phyloP scores from a whole-genome alignment of 2,329 filamentous ascomycete species.

The Magnaporthales sp. region DNA sequence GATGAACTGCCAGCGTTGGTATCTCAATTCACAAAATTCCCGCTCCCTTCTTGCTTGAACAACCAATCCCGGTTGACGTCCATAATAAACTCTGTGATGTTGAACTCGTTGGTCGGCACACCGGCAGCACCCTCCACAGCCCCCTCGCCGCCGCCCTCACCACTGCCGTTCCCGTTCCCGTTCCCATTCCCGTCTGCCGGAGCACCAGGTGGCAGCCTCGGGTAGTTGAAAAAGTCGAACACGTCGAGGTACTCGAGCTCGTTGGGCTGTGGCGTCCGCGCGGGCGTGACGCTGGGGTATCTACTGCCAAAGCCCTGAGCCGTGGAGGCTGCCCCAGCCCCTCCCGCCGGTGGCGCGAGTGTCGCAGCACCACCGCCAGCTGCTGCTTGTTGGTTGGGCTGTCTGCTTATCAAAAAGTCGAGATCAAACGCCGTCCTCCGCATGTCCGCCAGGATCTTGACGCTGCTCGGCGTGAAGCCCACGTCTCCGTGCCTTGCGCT shows the following conservation, averaged over 20 bases:
- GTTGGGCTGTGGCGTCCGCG: conserved; percentile 64
- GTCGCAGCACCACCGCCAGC: conserved; percentile 8
- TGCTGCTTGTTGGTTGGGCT: conserved; percentile 46
- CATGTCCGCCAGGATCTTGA: conserved; percentile 88
- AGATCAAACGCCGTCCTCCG: conserved; percentile 82
- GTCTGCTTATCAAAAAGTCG: conserved; percentile 79
- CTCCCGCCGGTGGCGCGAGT: conserved; percentile 12
- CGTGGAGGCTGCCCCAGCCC: conserved; percentile 4
- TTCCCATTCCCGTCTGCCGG: conserved; percentile 12
- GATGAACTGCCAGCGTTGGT: too few relatives aligned
- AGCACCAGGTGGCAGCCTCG: conserved; percentile 51
- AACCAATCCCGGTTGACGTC: conserved; percentile 69
- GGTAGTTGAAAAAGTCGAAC: conserved; percentile 92
- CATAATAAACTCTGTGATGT: conserved; percentile 71
- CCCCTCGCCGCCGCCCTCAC: not conserved
- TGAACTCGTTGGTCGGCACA: conserved; percentile 51
- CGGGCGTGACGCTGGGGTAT: conserved; percentile 46
- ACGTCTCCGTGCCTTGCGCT: conserved; percentile 62
- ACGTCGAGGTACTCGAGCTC: conserved; percentile 88
- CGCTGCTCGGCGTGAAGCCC: conserved; percentile 69
- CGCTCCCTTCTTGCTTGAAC: conserved; percentile 42
- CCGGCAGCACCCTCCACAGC: conserved; percentile 8
- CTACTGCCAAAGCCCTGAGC: conserved; percentile 27
- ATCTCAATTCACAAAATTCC: conserved; percentile 14
- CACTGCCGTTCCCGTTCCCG: conserved; percentile 23